phyloP scores from a whole-genome alignment of 805 yeast genomes.

The Komagataella kurtzmanii region DNA sequence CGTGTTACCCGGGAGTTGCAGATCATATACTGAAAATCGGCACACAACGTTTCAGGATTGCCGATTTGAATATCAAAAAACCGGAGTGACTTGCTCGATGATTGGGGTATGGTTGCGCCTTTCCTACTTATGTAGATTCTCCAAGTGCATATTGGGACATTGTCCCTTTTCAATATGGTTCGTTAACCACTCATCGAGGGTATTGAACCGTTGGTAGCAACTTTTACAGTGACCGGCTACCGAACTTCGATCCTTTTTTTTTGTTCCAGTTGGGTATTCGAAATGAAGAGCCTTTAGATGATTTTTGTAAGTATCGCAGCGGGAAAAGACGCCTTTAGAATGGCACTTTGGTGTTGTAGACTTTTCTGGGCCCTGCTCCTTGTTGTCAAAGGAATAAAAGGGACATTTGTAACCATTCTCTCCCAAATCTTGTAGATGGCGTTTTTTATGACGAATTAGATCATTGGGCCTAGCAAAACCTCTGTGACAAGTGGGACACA shows the following conservation, averaged over 20 bases:
- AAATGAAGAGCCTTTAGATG: constrained; percentile 86
- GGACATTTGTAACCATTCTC: constrained; percentile 64
- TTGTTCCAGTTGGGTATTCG: constrained; percentile 77
- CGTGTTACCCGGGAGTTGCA: not conserved
- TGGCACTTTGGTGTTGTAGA: constrained; percentile 34
- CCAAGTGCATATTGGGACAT: constrained; percentile 13
- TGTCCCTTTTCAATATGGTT: constrained; percentile 49
- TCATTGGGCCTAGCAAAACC: constrained; percentile 88
- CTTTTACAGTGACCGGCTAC: constrained; percentile 67
- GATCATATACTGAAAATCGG: not conserved
- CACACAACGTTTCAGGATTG: not conserved
- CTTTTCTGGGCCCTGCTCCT: constrained; percentile 5
- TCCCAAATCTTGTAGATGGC: constrained; percentile 72
- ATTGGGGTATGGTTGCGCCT: not conserved
- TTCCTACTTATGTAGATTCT: not conserved
- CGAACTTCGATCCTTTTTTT: constrained; percentile 56
- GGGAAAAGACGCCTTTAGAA: constrained; percentile 69
- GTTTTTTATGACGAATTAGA: constrained; percentile 69
- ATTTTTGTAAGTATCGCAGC: constrained; percentile 88
- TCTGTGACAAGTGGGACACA: constrained; percentile 65
- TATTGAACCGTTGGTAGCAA: constrained; percentile 52
- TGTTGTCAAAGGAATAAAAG: constrained; percentile 23
- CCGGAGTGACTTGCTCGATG: not conserved
- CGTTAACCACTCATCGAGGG: constrained; percentile 70
- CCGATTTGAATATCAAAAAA: not conserved